These are phyloP conservation scores for Candida golubevii DNA, from an alignment of 805 yeast genomes.

Conservation along the genomic window DNA sequence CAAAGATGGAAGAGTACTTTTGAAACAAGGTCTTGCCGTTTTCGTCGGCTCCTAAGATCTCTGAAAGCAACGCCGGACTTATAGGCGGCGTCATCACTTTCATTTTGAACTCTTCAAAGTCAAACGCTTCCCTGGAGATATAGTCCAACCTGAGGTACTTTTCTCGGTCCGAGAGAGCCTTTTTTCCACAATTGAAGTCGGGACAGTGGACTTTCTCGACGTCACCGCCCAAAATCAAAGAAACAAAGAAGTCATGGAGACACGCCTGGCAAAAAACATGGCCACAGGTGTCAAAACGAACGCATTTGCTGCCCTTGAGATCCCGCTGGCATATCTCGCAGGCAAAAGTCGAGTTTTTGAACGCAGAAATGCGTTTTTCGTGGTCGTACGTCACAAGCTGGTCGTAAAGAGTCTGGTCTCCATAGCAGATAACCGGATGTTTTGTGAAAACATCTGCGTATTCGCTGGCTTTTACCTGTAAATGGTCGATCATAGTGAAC, in stretches of 20 bases:
- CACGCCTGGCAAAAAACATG: slow-evolving; percentile 17
- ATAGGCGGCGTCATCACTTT: slow-evolving; percentile 41
- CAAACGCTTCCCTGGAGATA: slow-evolving; percentile 13
- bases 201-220: slow-evolving; percentile 56
- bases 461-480: slow-evolving; percentile 13
- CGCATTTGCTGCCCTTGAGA: slow-evolving; percentile 41
- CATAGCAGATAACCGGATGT: slow-evolving; percentile 3
- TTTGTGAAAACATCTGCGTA: slow-evolving; percentile 4
- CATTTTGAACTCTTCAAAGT: slow-evolving; percentile 28
- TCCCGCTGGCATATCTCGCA: slow-evolving; percentile 58
- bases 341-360: slow-evolving; percentile 34
- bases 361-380: slow-evolving; percentile 20
- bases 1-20: slow-evolving; percentile 34
- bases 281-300: slow-evolving; percentile 24
- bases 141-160: slow-evolving; percentile 17
- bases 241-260: slow-evolving; percentile 13
- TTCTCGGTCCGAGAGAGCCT: slow-evolving; percentile 15
- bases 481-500: slow-evolving; percentile 39
- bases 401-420: slow-evolving; percentile 12
- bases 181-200: slow-evolving; percentile 43
- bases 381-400: slow-evolving; percentile 20
- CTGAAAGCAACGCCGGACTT: slow-evolving; percentile 28
- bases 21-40: slow-evolving; percentile 1
- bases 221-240: slow-evolving; percentile 44
- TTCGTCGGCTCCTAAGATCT: slow-evolving; percentile 19